Conservation (phyloP, 225 moss, liverwort and hornwort species). For the Asterella californica region DNA sequence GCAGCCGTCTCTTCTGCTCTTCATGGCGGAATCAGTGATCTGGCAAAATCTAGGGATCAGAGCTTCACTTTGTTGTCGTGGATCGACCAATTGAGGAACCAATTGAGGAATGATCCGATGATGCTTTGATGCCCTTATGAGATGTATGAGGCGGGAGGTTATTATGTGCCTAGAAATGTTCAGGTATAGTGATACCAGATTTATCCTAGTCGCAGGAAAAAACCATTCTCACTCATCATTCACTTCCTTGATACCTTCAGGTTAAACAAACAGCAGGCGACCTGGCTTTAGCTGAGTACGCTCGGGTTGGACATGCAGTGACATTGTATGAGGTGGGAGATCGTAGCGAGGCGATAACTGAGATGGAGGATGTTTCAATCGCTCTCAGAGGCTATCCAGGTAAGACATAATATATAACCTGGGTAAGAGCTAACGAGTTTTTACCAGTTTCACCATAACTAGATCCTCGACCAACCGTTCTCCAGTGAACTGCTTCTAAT, state of each 20-base stretch:
- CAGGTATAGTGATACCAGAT: background rate
- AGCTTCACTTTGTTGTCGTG: background rate
- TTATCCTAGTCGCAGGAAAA: background rate
- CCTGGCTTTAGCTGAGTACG: constrained; percentile 54
- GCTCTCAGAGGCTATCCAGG: constrained; percentile 56
- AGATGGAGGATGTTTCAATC: constrained; percentile 55
- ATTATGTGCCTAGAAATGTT: background rate
- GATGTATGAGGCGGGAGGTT: too few relatives aligned
- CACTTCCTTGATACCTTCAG: constrained; percentile 11
- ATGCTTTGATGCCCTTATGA: background rate
- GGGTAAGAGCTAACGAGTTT: background rate
- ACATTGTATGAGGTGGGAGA: constrained; percentile 51
- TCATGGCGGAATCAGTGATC: background rate
- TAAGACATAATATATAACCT: background rate
- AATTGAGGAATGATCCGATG: background rate
- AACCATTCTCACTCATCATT: background rate
- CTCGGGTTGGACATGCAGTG: constrained; percentile 56
- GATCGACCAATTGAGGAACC: background rate
- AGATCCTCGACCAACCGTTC: background rate
- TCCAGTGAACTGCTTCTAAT: background rate
- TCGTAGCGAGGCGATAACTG: constrained; percentile 44
- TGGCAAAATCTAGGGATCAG: background rate
- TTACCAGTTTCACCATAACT: background rate
- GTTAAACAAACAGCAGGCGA: constrained; percentile 46
- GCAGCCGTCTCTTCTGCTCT: background rate